These are phyloP conservation scores for Primulina eburnea DNA, from an alignment of 257 asterid genomes.

Conservation along the genomic window DNA sequence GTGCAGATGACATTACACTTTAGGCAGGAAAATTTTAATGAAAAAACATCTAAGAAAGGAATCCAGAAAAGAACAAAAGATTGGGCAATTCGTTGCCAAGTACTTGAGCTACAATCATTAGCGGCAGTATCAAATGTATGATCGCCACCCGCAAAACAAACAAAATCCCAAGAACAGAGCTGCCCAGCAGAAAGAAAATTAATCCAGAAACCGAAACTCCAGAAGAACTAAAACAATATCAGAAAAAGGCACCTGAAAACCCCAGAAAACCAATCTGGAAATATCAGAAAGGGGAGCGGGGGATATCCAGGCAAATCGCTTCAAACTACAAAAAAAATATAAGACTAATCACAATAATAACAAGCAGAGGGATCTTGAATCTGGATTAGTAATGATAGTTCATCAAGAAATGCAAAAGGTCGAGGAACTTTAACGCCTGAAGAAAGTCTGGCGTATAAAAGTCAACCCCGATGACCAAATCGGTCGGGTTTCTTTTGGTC, in stretches of 20 bases:
- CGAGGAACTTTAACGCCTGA: neutral
- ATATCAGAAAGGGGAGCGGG: neutral
- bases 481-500: neutral
- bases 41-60: no score
- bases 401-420: neutral
- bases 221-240: neutral
- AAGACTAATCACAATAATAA: neutral
- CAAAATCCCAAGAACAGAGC: neutral
- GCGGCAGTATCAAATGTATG: neutral
- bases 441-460: neutral
- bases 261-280: conserved; percentile 1
- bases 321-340: neutral
- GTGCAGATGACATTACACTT: no score
- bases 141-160: conserved; percentile 4
- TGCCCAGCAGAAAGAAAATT: conserved; percentile 18
- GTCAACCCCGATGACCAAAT: neutral
- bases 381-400: neutral
- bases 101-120: neutral
- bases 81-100: neutral
- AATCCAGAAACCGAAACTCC: neutral
- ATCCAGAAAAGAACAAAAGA: neutral
- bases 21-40: no score
- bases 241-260: conserved; percentile 27
- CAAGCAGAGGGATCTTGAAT: neutral
- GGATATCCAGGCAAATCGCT: neutral